Conservation (phyloP, 768 basidiomycete genomes). For the Myochromella boudieri region DNA sequence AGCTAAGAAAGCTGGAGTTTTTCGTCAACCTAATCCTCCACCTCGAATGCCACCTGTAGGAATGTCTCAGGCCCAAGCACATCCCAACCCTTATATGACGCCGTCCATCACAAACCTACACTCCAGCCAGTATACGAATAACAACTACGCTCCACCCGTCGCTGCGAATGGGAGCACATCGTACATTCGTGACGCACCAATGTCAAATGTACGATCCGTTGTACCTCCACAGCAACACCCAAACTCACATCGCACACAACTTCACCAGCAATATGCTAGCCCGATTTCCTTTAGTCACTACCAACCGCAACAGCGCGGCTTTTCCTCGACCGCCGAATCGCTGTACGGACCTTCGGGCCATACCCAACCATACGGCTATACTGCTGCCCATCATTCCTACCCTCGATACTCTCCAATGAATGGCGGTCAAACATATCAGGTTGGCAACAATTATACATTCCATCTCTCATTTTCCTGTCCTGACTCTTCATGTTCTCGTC, state of each 20-base stretch:
- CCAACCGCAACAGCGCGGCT: conserved; percentile 42
- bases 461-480: background rate
- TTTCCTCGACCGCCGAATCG: conserved; percentile 25
- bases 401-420: conserved; percentile 16
- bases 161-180: conserved; percentile 13
- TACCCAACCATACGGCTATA: conserved; percentile 23
- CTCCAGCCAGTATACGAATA: conserved; percentile 5
- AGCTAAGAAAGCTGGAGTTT: conserved; percentile 11
- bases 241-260: conserved; percentile 16
- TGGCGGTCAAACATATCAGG: conserved; percentile 17
- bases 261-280: conserved; percentile 18
- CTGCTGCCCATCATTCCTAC: conserved; percentile 14
- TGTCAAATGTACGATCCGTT: conserved; percentile 5
- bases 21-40: conserved; percentile 6
- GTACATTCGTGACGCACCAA: conserved; percentile 11
- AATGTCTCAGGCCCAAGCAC: conserved; percentile 7
- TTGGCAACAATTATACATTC: background rate
- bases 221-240: conserved; percentile 6
- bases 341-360: conserved; percentile 17
- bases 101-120: conserved; percentile 2
- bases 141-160: conserved; percentile 7
- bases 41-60: conserved; percentile 16
- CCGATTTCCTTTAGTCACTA: conserved; percentile 47
- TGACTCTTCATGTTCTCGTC: background rate
- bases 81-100: conserved; percentile 14